Base-by-base conservation (phyloP, 2,329 filamentous ascomycete genomes). In the Pyrenophora tritici-repentis region DNA sequence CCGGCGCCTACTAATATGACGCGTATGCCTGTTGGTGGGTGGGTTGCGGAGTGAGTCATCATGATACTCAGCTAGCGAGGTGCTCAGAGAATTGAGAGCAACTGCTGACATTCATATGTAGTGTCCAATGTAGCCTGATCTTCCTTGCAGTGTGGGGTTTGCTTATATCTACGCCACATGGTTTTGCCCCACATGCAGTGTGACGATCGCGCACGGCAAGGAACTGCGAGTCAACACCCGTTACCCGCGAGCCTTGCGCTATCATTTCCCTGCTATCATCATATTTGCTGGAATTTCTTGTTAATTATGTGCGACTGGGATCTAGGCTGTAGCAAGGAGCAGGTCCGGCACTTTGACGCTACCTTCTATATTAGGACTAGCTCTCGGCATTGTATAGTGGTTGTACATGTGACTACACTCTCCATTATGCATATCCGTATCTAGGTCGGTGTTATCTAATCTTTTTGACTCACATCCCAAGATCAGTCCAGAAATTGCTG, bases 1-100 rank as follows among this genome's bases (percentile, higher is more conserved):
- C 84, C 69, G 8, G 68, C 68, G 37, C 78, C 63, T 72, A 75
- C 81, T 46, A 84, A 73, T 33, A 83, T 71, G 1, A 83, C 79
- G 9, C 37, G 47, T 46, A 68, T 62, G 38, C 56, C 59, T 2
- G 66, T 51, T 4, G 59, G 43, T 5, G 59, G 53, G 20, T 35
- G 55, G 2, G 62, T 63, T 7, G 65, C 58, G 26, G 63, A 61
- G 17, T 50, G 20, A 5, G 56, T 13, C 58, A 60, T 63, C 10
- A 12, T 35, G 35, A 4, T 41, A 22, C 10, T 3, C 7, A 20
- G 16, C 9, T 41, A 22, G 7, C 3, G 10, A 33, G 8, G 8
- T 24, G 8, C 22, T 24, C 22, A 4, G 22, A 9, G 22, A 6
- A 9, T 24, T 24, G 22, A 24, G 6, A 2, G 22, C 22, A 6